Percentiles rank a stretch among this genome's conserved stretches.
Evolutionary conservation across 805 yeast genomes (phyloP).

Genomic region (Candida maesae): DNA sequence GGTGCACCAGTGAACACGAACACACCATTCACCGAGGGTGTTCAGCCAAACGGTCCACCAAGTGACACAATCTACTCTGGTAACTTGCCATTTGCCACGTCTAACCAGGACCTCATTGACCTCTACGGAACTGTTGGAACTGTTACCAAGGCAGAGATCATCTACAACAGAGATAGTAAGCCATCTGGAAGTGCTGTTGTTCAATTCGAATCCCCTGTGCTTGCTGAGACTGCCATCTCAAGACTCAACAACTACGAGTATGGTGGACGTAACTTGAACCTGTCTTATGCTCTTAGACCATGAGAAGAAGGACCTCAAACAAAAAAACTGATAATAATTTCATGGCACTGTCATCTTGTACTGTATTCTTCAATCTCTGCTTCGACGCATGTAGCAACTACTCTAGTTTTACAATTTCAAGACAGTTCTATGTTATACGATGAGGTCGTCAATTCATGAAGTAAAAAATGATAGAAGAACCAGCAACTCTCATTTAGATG

Average conservation of each 20-base stretch:
- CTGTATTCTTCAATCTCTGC: too few species aligned
- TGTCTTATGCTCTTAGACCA: constrained; percentile 54
- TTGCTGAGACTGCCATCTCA: constrained; percentile 70
- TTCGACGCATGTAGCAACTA: too few species aligned
- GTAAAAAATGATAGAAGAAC: too few species aligned
- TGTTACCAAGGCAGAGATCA: constrained; percentile 74
- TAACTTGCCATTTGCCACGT: constrained; percentile 88
- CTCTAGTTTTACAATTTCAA: too few species aligned
- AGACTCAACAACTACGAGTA: constrained; percentile 77
- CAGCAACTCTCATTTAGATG: constrained; percentile 27
- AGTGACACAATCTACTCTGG: constrained; percentile 61
- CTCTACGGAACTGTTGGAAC: constrained; percentile 81
- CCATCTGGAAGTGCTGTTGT: constrained; percentile 87
- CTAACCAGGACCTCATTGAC: constrained; percentile 77
- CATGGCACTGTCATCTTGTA: too few species aligned
- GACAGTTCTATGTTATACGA: too few species aligned
- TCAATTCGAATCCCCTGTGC: constrained; percentile 58
- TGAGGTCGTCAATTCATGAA: too few species aligned
- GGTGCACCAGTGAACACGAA: too few species aligned
- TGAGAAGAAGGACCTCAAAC: constrained; percentile 1
- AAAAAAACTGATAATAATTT: too few species aligned
- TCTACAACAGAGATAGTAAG: constrained; percentile 54
- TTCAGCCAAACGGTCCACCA: constrained; percentile 56
- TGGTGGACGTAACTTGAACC: constrained; percentile 71
- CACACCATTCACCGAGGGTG: constrained; percentile 63